phyloP scores from a whole-genome alignment of 2,329 filamentous ascomycete species.

The Zymoseptoria brevis region DNA sequence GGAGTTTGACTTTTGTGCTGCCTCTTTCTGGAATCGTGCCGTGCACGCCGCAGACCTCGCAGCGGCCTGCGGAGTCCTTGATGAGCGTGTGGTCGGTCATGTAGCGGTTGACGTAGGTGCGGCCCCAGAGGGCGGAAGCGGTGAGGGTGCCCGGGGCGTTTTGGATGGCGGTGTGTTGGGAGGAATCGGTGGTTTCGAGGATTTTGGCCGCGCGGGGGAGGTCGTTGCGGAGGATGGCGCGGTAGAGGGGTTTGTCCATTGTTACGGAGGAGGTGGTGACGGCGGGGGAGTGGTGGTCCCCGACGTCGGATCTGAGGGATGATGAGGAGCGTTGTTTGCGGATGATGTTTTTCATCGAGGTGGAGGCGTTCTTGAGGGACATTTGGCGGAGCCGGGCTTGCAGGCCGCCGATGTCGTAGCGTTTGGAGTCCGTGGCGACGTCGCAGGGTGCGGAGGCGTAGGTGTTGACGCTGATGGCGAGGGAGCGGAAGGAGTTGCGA shows the following conservation, averaged over 20 bases:
- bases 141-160: slow-evolving; percentile 7
- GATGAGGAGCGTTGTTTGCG: neutral
- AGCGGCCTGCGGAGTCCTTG: slow-evolving; percentile 14
- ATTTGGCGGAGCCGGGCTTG: slow-evolving; percentile 17
- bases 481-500: slow-evolving; percentile 15
- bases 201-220: slow-evolving; percentile 13
- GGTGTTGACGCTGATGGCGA: slow-evolving; percentile 20
- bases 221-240: slow-evolving; percentile 12
- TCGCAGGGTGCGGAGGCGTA: slow-evolving; percentile 23
- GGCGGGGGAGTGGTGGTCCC: neutral
- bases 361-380: slow-evolving; percentile 15
- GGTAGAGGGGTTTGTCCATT: slow-evolving; percentile 12
- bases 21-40: slow-evolving; percentile 10
- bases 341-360: slow-evolving; percentile 2
- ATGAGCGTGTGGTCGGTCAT: slow-evolving; percentile 13
- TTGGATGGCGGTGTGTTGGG: slow-evolving; percentile 4
- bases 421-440: slow-evolving; percentile 10
- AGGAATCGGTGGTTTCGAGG: slow-evolving; percentile 12
- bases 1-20: slow-evolving; percentile 16
- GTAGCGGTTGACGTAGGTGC: slow-evolving; percentile 9
- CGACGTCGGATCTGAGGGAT: neutral
- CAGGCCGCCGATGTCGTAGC: slow-evolving; percentile 20
- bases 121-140: slow-evolving; percentile 14
- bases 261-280: slow-evolving; percentile 2
- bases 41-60: slow-evolving; percentile 12